A percentile compares a stretch with the other conserved stretches of the same genome.
phyloP scores from a whole-genome alignment of 2,329 filamentous ascomycete species.

The Atkinsonella hypoxylon region DNA sequence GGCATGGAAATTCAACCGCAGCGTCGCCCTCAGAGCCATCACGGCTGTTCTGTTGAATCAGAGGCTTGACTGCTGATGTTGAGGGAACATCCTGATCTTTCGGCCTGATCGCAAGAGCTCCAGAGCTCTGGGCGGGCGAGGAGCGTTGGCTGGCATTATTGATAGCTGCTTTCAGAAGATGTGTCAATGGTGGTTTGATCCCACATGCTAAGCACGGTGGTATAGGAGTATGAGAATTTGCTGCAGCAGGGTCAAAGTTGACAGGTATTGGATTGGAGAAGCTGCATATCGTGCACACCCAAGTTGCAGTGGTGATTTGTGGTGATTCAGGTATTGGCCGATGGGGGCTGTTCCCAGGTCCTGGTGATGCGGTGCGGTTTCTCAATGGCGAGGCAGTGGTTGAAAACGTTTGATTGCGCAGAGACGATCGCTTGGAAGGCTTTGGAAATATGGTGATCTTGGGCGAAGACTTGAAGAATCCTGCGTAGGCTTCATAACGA shows the following conservation, averaged over 20 bases:
- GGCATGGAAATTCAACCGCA: slow-evolving; percentile 49
- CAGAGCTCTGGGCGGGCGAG: slow-evolving; percentile 5
- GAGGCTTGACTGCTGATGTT: neutral
- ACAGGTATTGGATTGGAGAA: slow-evolving; percentile 87
- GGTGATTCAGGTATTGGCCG: slow-evolving; percentile 27
- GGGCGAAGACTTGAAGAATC: slow-evolving; percentile 87
- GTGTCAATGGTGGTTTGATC: slow-evolving; percentile 76
- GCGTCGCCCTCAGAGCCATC: slow-evolving; percentile 6
- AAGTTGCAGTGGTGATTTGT: slow-evolving; percentile 56
- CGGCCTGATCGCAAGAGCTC: neutral
- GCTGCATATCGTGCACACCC: slow-evolving; percentile 93
- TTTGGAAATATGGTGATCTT: slow-evolving; percentile 89
- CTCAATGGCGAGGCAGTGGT: slow-evolving; percentile 33
- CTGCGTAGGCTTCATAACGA: slow-evolving; percentile 79
- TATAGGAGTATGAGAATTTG: slow-evolving; percentile 65
- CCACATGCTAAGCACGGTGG: slow-evolving; percentile 87
- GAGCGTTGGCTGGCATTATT: slow-evolving; percentile 52
- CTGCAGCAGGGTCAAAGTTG: slow-evolving; percentile 80
- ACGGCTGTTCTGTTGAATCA: neutral
- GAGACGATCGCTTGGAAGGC: slow-evolving; percentile 52
- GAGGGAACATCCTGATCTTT: neutral
- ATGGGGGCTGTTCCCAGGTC: slow-evolving; percentile 30
- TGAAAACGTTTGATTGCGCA: slow-evolving; percentile 41
- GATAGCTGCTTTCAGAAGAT: slow-evolving; percentile 79
- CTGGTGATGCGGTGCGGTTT: slow-evolving; percentile 34